phyloP scores from a whole-genome alignment of 2,329 filamentous ascomycete genomes.

The Fusarium sp. region DNA sequence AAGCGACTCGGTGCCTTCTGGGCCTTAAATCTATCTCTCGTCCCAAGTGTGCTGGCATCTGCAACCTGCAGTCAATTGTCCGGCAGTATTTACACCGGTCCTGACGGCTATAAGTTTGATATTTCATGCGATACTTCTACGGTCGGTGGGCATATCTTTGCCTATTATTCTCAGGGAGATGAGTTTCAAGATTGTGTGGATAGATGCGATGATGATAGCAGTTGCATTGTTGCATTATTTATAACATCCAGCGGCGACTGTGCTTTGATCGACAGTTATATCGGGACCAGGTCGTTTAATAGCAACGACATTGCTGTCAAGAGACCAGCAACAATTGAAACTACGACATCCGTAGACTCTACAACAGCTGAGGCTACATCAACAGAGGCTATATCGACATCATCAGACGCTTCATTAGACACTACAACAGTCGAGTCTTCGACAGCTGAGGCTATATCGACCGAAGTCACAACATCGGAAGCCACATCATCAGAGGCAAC shows the following conservation, averaged over 20 bases:
- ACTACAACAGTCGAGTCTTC: neutral
- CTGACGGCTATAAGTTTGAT: neutral
- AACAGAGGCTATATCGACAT: neutral
- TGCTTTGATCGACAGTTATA: neutral
- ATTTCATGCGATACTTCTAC: neutral
- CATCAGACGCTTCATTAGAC: neutral
- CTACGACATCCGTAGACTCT: neutral
- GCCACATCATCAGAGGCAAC: no score
- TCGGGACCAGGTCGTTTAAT: neutral
- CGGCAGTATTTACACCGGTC: neutral
- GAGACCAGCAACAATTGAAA: fast-evolving
- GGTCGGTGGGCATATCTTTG: neutral
- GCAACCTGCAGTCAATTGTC: neutral
- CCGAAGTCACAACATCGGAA: neutral
- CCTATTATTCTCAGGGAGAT: neutral
- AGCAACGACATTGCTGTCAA: neutral
- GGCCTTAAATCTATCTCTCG: neutral
- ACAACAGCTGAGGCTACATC: no score
- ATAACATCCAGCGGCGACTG: neutral
- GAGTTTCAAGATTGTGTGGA: neutral
- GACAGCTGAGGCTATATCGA: neutral
- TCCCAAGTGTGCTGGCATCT: neutral
- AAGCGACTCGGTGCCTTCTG: neutral
- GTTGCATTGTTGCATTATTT: neutral
- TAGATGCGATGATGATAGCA: neutral